Conservation (phyloP, 2,329 filamentous ascomycete genomes). For the Botrytis sinoallii region DNA sequence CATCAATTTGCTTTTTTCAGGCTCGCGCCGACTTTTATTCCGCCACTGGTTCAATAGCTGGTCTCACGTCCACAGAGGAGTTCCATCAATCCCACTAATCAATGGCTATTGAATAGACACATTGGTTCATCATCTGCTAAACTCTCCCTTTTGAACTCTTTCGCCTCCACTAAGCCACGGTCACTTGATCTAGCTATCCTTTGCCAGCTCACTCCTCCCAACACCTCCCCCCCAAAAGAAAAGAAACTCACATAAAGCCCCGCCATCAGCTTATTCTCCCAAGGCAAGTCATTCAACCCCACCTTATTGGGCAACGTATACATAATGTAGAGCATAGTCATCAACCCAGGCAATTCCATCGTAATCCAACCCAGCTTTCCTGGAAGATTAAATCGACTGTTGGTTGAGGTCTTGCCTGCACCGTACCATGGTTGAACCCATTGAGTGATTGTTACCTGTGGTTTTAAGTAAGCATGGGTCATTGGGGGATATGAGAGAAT, state of each 20-base stretch:
- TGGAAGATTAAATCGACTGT: constrained; percentile 77
- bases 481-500: neutral
- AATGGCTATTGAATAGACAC: neutral
- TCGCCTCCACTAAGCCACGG: neutral
- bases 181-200: neutral
- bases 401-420: constrained; percentile 84
- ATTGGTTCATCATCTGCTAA: neutral
- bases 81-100: neutral
- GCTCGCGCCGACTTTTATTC: neutral
- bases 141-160: neutral
- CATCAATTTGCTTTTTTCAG: neutral
- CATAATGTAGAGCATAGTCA: constrained; percentile 78
- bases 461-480: neutral
- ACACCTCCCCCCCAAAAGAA: neutral
- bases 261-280: constrained; percentile 74
- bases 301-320: constrained; percentile 56
- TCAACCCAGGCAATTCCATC: constrained; percentile 80
- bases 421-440: constrained; percentile 77
- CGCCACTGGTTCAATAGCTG: neutral
- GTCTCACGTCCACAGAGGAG: neutral
- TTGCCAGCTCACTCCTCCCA: neutral
- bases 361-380: constrained; percentile 82
- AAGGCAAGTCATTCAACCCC: constrained; percentile 62
- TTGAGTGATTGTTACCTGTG: constrained; percentile 70
- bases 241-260: constrained; percentile 53